Conservation (phyloP, 345 rosid genomes). For the Gossypium stocksii region DNA sequence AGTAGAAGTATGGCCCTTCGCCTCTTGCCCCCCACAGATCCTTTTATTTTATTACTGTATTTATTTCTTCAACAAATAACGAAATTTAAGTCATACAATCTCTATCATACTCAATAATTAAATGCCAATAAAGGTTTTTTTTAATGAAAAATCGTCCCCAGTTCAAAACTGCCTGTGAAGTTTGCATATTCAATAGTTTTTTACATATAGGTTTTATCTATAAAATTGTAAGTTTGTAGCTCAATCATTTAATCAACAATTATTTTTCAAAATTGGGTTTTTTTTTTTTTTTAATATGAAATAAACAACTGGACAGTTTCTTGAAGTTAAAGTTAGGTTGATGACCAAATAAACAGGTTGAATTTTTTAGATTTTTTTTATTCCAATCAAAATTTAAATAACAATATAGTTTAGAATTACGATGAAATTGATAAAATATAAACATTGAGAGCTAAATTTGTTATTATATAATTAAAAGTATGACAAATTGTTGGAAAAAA, state of each 20-base stretch:
- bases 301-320: background rate
- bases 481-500: too few species aligned
- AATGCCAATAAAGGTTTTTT: background rate
- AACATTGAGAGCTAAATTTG: too few species aligned
- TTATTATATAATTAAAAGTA: too few species aligned
- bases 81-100: fast-evolving
- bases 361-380: background rate
- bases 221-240: background rate
- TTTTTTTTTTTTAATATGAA: background rate
- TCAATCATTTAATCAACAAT: background rate
- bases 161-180: background rate
- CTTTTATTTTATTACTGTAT: too few species aligned
- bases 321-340: slow-evolving; percentile 1
- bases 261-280: background rate
- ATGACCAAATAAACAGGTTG: background rate
- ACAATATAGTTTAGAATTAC: too few species aligned
- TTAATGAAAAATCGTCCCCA: background rate
- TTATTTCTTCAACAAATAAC: too few species aligned
- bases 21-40: too few species aligned
- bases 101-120: too few species aligned
- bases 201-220: background rate
- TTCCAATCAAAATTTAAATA: too few species aligned
- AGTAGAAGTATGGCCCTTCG: fast-evolving
- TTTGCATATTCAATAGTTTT: background rate
- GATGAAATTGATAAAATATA: too few species aligned